These are phyloP conservation scores for Eucalyptus pauciflora DNA, from an alignment of 345 rosid genomes.

Conservation along the genomic window DNA sequence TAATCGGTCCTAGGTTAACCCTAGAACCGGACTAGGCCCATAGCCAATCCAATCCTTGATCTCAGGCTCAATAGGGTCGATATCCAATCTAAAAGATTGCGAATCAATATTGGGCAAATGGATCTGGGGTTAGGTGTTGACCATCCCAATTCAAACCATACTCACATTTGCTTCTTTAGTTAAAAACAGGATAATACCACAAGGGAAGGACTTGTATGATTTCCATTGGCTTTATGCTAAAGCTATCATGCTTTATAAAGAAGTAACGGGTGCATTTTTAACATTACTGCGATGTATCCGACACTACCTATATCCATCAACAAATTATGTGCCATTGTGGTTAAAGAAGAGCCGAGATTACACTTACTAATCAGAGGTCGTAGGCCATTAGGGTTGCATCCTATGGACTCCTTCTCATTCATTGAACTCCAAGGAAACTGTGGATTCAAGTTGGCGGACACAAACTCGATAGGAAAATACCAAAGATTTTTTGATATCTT, in stretches of 20 bases:
- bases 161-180: not conserved
- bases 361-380: not conserved
- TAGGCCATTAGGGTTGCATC: not conserved
- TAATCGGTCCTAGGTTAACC: too few species aligned
- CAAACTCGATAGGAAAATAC: not conserved
- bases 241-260: not conserved
- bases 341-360: not conserved
- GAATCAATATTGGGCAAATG: too few species aligned
- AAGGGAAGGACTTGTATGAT: not conserved
- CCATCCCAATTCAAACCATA: too few species aligned
- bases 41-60: too few species aligned
- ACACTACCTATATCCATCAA: not conserved
- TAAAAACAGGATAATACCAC: not conserved
- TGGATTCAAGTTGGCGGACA: not conserved
- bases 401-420: not conserved
- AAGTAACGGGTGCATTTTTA: not conserved
- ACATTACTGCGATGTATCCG: not conserved
- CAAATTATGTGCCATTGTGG: not conserved
- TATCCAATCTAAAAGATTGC: too few species aligned
- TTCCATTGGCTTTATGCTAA: not conserved
- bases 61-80: fast-evolving
- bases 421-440: not conserved
- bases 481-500: not conserved
- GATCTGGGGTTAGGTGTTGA: too few species aligned
- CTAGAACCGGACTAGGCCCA: too few species aligned